Conservation (phyloP, 208 protist species). For the Angomonas ambiguus region DNA sequence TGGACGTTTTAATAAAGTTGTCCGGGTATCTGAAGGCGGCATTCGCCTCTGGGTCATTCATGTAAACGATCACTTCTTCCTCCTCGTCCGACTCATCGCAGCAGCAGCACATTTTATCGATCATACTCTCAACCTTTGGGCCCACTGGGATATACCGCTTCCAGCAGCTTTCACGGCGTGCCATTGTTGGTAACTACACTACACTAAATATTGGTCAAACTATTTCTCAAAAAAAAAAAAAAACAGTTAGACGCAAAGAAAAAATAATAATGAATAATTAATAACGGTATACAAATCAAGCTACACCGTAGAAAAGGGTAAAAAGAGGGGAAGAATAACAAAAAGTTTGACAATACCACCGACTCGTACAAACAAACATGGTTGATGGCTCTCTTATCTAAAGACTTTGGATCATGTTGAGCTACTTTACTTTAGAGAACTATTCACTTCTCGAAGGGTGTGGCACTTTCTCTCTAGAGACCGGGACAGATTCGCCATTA, state of each 20-base stretch:
- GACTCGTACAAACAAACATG: no score
- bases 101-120: slow-evolving; percentile 41
- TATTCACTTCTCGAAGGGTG: no score
- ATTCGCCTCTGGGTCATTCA: slow-evolving; percentile 73
- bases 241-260: no score
- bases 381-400: no score
- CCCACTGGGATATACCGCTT: slow-evolving; percentile 20
- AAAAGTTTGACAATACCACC: no score
- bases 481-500: neutral
- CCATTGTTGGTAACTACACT: slow-evolving; percentile 21
- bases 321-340: slow-evolving; percentile 1
- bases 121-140: slow-evolving; percentile 29
- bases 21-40: slow-evolving; percentile 53
- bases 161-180: slow-evolving; percentile 16
- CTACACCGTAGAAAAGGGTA: neutral
- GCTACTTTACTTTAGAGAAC: no score
- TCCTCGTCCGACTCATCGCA: slow-evolving; percentile 33
- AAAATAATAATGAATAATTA: no score
- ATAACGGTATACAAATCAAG: neutral
- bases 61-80: slow-evolving; percentile 70
- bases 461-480: slow-evolving; percentile 2
- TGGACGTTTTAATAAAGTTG: slow-evolving; percentile 92
- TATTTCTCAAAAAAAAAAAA: slow-evolving; percentile 11
- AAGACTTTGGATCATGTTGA: no score
- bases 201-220: neutral